phyloP scores from a whole-genome alignment of 2,329 filamentous ascomycete genomes.

The Beauveria rudraprayagi region DNA sequence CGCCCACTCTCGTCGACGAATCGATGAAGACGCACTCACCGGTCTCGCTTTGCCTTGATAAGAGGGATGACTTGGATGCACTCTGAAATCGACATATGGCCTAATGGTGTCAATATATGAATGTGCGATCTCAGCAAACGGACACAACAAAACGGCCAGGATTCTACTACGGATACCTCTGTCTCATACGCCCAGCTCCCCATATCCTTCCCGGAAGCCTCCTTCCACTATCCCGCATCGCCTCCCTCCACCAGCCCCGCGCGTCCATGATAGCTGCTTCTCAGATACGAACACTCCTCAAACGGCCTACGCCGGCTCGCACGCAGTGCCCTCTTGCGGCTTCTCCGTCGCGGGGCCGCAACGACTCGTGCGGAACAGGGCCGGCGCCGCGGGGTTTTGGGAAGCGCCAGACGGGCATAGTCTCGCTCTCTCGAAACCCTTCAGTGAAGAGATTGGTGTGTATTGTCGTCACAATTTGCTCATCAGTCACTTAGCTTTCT shows the following conservation, averaged over 20 bases:
- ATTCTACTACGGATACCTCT: too few species aligned
- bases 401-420: conserved; percentile 26
- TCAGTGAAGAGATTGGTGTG: too few species aligned
- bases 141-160: too few species aligned
- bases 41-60: too few species aligned
- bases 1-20: too few species aligned
- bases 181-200: too few species aligned
- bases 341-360: conserved; percentile 32
- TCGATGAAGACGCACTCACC: too few species aligned
- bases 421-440: not conserved
- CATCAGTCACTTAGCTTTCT: not conserved
- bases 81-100: too few species aligned
- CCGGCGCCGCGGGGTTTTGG: conserved; percentile 24
- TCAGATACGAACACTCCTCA: not conserved
- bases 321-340: conserved; percentile 14
- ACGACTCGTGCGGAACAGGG: conserved; percentile 29
- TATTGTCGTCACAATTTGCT: not conserved
- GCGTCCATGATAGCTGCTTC: not conserved
- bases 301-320: conserved; percentile 17
- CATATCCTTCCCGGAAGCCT: not conserved
- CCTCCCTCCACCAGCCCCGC: not conserved
- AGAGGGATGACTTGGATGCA: too few species aligned
- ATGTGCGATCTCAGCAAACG: too few species aligned
- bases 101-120: too few species aligned
- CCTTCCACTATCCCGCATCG: not conserved